Evolutionary conservation across 2,329 filamentous ascomycete species (phyloP), one percentile per base, ranked within the genome.

Genomic region (Fusarium ramigenum): DNA sequence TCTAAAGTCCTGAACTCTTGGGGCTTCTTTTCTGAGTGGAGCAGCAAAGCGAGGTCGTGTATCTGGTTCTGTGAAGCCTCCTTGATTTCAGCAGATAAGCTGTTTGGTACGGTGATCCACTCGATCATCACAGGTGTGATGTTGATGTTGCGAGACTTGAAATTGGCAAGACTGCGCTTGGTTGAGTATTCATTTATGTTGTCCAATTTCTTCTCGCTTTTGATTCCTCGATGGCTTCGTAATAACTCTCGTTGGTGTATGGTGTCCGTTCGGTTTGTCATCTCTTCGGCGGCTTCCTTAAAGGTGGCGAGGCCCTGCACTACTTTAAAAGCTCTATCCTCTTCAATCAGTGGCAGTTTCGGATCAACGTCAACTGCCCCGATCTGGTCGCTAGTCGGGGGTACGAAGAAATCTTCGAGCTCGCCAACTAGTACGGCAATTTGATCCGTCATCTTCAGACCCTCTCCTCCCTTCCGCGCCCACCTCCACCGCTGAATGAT

Each of bases 111-210:
- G 7, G 4, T 16, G 8, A 47, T 47, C 46, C 46, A 47, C 25
- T 47, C 46, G 28, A 47, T 47, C 25, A 47, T 47, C 14, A 47
- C 25, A 16, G 46, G 25, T n/a, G 19, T 30, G 14, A 12, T 47
- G 14, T 16, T 30, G 9, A 47, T 47, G 19, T 47, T 11, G 46
- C 25, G 46, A 16, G 46, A 11, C 7, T 47, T 30, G 9, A 47
- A 47, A 2, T n/a, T 15, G 15, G 46, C 28, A 0, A 49, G 2
- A 9, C 46, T 30, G 9, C 46, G 28, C 7, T 18, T 9, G 9
- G 28, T 49, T 4, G 28, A 30, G 15, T n/a, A 3, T 30, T 30
- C 14, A 6, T 2, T n/a, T 8, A 2, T n/a, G 0, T 3, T 30
- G 7, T n/a, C 3, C 4, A 30, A 19, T 7, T 49, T 49, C 9